phyloP scores from a whole-genome alignment of 2,329 filamentous ascomycete genomes.

The Stemphylium vesicarium region DNA sequence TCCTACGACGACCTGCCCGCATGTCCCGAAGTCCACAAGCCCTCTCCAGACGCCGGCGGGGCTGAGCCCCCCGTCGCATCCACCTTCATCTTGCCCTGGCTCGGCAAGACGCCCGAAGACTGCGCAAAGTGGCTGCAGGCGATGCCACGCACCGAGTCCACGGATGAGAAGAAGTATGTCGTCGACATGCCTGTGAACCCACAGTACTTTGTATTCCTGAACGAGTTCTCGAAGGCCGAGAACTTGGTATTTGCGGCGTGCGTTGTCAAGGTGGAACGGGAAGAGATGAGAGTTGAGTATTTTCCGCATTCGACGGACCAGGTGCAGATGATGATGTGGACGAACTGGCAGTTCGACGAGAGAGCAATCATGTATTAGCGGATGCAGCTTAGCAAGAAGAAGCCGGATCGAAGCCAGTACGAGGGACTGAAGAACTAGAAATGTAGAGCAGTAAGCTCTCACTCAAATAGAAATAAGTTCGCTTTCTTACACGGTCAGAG shows the following conservation, averaged over 20 bases:
- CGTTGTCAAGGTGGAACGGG: neutral
- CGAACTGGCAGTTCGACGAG: conserved; percentile 8
- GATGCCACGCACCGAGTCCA: neutral
- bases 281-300: conserved; percentile 10
- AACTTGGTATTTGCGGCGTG: conserved; percentile 8
- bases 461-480: too few species aligned
- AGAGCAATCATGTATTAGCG: conserved; percentile 1
- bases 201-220: conserved; percentile 10
- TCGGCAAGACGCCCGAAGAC: conserved; percentile 15
- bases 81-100: conserved; percentile 10
- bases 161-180: neutral
- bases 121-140: conserved; percentile 16
- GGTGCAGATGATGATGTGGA: conserved; percentile 6
- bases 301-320: conserved; percentile 4
- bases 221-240: conserved; percentile 17
- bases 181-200: neutral
- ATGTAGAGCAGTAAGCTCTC: too few species aligned
- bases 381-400: neutral
- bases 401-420: conserved; percentile 11
- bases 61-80: conserved; percentile 11
- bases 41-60: conserved; percentile 1
- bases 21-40: neutral
- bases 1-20: conserved; percentile 11
- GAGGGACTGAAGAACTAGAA: neutral
- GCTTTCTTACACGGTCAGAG: too few species aligned